These are phyloP conservation scores for Prunus salicina DNA, from an alignment of 306 rosid species.

Conservation along the genomic window DNA sequence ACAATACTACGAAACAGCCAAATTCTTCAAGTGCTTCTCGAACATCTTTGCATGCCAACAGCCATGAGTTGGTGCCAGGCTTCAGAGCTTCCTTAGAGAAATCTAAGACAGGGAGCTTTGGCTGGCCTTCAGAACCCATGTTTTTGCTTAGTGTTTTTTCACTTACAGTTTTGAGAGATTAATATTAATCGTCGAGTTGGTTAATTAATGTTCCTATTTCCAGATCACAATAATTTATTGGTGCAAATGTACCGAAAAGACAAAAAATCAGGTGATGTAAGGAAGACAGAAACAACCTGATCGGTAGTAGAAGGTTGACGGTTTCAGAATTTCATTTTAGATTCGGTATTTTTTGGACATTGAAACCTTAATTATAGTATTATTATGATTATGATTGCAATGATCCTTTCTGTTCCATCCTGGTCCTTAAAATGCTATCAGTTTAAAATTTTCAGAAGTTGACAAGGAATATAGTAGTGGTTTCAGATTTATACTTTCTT, in stretches of 20 bases:
- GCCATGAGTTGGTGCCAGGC: slow-evolving; percentile 32
- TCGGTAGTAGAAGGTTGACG: too few relatives aligned
- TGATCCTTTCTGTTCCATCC: too few relatives aligned
- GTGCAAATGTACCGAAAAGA: background rate
- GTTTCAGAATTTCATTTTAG: too few relatives aligned
- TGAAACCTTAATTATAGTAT: too few relatives aligned
- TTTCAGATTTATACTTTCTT: too few relatives aligned
- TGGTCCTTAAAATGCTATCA: too few relatives aligned
- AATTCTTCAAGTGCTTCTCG: slow-evolving; percentile 40
- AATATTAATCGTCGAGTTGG: background rate
- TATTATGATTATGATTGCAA: too few relatives aligned
- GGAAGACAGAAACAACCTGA: too few relatives aligned
- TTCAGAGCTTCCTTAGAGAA: slow-evolving; percentile 26
- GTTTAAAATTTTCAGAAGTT: too few relatives aligned
- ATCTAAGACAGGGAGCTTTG: slow-evolving; percentile 37
- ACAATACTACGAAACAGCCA: slow-evolving; percentile 38
- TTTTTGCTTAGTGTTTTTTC: background rate
- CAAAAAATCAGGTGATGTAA: background rate
- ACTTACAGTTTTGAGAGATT: background rate
- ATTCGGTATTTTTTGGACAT: too few relatives aligned
- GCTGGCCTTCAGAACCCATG: slow-evolving; percentile 29
- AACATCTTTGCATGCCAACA: slow-evolving; percentile 24
- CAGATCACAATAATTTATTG: background rate
- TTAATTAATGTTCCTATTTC: background rate
- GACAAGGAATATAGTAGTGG: too few relatives aligned